Evolutionary conservation across 345 rosid genomes (phyloP).

Genomic region (Cochlearia excelsa): DNA sequence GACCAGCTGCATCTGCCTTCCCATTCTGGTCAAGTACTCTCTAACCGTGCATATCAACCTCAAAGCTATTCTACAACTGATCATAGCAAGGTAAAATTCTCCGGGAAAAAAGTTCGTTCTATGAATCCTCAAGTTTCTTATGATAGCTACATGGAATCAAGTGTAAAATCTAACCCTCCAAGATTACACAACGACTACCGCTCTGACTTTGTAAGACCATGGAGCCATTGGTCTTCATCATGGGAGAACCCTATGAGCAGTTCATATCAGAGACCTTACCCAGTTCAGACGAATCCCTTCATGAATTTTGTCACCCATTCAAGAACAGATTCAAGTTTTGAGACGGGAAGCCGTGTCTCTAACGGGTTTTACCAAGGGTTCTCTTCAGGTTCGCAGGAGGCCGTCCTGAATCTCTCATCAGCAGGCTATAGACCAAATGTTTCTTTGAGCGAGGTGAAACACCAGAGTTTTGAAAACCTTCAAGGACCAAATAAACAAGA

Average conservation of each 20-base stretch:
- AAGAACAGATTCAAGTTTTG: slow-evolving; percentile 47
- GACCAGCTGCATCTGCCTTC: slow-evolving; percentile 47
- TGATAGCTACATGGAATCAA: slow-evolving; percentile 45
- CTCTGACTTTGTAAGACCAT: slow-evolving; percentile 48
- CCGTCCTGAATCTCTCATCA: slow-evolving; percentile 14
- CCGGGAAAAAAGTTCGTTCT: slow-evolving; percentile 39
- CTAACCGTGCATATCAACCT: slow-evolving; percentile 46
- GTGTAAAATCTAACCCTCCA: slow-evolving; percentile 45
- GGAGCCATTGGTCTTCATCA: slow-evolving; percentile 54
- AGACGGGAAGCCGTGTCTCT: slow-evolving; percentile 42
- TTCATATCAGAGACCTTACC: slow-evolving; percentile 53
- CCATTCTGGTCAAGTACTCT: slow-evolving; percentile 44
- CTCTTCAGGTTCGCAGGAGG: slow-evolving; percentile 50
- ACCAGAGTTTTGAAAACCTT: slow-evolving; percentile 19
- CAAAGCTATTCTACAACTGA: slow-evolving; percentile 43
- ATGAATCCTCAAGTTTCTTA: slow-evolving; percentile 43
- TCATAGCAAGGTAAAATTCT: slow-evolving; percentile 39
- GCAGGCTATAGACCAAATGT: slow-evolving; percentile 23
- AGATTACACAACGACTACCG: slow-evolving; percentile 40
- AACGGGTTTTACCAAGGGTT: slow-evolving; percentile 55
- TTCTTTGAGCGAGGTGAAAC: slow-evolving; percentile 31
- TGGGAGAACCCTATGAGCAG: slow-evolving; percentile 51
- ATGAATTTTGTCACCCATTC: slow-evolving; percentile 42
- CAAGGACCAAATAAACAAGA: slow-evolving; percentile 44
- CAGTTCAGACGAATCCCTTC: slow-evolving; percentile 50